A percentile compares a stretch with the other conserved stretches of the same genome.
phyloP scores from a whole-genome alignment of 129 eudicot species.

The Logfia minima region DNA sequence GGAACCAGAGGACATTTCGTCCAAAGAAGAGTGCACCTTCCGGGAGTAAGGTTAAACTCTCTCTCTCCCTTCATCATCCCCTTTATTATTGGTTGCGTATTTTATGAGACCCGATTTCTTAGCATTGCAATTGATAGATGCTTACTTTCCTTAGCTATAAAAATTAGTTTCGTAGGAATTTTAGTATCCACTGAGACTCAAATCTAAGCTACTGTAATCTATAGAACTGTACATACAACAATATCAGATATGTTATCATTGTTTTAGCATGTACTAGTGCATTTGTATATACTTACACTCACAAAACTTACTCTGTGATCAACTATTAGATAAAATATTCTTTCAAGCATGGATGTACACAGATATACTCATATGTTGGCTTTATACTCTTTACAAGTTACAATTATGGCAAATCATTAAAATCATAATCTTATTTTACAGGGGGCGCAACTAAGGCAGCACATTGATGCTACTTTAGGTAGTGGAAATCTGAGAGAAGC shows the following conservation, averaged over 20 bases:
- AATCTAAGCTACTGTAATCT: no score
- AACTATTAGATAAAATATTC: background rate
- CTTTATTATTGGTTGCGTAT: background rate
- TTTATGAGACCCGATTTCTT: no score
- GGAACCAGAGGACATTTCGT: slow-evolving; percentile 90
- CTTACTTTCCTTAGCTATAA: no score
- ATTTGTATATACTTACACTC: background rate
- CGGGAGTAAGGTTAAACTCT: slow-evolving; percentile 73
- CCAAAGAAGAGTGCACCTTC: slow-evolving; percentile 97
- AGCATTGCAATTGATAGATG: no score
- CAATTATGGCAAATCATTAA: background rate
- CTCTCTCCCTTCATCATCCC: background rate
- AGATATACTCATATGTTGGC: background rate
- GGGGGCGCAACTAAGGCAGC: slow-evolving; percentile 96
- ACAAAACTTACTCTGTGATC: background rate
- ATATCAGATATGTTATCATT: background rate
- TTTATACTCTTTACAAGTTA: background rate
- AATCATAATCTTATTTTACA: slow-evolving; percentile 25
- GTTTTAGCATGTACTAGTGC: background rate
- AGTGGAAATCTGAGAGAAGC: slow-evolving; percentile 98
- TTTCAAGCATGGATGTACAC: background rate
- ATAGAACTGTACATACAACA: background rate
- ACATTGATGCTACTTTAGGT: slow-evolving; percentile 91
- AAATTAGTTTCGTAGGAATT: no score
- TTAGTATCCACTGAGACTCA: no score